phyloP scores from a whole-genome alignment of 208 protist genomes.

The Naegleria gruberi region DNA sequence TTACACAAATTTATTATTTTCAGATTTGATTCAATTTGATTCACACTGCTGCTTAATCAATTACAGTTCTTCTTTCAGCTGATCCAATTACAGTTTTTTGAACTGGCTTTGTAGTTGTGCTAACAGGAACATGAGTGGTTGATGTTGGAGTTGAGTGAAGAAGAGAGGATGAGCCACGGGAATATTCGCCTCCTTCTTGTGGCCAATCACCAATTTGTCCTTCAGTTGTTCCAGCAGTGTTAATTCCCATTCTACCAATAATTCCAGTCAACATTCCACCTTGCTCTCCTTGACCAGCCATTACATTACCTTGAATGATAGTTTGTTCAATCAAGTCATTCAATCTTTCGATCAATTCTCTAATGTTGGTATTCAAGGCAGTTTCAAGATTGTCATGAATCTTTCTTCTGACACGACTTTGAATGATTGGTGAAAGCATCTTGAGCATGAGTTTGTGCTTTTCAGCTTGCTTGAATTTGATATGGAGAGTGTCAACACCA shows the following conservation, averaged over 20 bases:
- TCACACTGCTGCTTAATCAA: too few species aligned
- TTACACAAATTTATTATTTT: too few species aligned
- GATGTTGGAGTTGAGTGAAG: too few species aligned
- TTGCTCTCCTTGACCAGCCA: not conserved
- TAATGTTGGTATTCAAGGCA: not conserved
- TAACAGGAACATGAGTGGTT: too few species aligned
- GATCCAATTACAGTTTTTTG: too few species aligned
- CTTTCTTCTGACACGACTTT: not conserved
- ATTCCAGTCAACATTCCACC: not conserved
- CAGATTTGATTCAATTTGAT: too few species aligned
- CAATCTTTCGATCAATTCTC: not conserved
- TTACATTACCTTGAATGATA: not conserved
- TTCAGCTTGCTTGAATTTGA: not conserved
- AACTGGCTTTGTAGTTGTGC: too few species aligned
- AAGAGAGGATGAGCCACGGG: too few species aligned
- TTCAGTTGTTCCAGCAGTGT: not conserved
- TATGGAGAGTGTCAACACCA: not conserved
- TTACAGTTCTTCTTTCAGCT: too few species aligned
- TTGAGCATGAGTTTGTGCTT: not conserved
- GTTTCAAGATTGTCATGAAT: not conserved
- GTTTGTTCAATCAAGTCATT: not conserved
- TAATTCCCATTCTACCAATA: not conserved
- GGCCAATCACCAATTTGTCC: not conserved
- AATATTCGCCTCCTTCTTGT: too few species aligned
- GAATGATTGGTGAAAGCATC: not conserved